These are phyloP conservation scores for Plantago ovata DNA, from an alignment of 257 asterid species.

Conservation along the genomic window DNA sequence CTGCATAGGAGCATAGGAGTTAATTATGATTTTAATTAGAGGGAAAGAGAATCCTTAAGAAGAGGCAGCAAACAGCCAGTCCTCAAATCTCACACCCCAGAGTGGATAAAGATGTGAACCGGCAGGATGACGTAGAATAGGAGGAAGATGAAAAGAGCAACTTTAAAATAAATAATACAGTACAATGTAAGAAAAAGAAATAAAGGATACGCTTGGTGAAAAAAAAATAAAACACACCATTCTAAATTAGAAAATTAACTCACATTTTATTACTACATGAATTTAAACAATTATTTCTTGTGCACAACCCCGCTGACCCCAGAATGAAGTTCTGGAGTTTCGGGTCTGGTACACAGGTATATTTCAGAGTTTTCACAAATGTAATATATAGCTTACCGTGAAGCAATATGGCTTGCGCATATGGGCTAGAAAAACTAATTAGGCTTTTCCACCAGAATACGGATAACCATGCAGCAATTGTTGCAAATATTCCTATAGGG, in stretches of 20 bases:
- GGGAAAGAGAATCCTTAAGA: not conserved
- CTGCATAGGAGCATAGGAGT: no score
- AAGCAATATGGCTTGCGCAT: constrained; percentile 84
- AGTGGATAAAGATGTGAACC: no score
- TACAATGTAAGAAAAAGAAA: not conserved
- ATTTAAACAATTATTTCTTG: not conserved
- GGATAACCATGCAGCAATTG: constrained; percentile 52
- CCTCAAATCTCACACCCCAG: not conserved
- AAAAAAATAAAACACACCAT: not conserved
- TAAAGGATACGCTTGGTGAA: no score
- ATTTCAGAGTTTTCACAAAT: constrained; percentile 3
- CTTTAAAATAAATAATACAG: not conserved
- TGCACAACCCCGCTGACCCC: not conserved
- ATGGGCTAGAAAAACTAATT: constrained; percentile 61
- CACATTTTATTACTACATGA: constrained; percentile 8
- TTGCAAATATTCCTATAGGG: constrained; percentile 66
- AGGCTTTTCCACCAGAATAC: constrained; percentile 90
- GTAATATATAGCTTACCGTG: constrained; percentile 50
- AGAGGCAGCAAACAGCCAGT: not conserved
- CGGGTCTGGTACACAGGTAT: not conserved
- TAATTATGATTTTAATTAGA: no score
- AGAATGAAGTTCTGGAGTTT: constrained; percentile 3
- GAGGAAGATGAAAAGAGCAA: not conserved
- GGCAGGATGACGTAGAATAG: not conserved
- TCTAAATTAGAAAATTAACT: constrained; percentile 1